Conservation (phyloP, 768 basidiomycete species). For the Leccinum subgranulosum region DNA sequence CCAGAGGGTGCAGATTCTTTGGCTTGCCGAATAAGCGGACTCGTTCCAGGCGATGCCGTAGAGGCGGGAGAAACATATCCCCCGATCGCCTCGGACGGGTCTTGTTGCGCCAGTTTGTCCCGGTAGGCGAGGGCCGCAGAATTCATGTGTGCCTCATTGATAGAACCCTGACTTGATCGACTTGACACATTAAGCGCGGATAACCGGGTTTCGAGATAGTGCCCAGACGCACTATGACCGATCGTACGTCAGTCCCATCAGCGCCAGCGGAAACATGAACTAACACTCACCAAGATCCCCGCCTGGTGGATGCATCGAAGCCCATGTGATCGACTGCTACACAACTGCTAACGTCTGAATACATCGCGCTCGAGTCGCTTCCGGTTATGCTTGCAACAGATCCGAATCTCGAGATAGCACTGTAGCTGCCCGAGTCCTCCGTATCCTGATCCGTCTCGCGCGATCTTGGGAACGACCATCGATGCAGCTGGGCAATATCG, state of each 20-base stretch:
- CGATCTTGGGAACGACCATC: constrained; percentile 42
- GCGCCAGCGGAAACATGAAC: constrained; percentile 17
- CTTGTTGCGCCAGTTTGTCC: constrained; percentile 28
- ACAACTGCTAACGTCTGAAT: constrained; percentile 42
- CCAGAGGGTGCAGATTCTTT: constrained; percentile 22
- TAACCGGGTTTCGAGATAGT: constrained; percentile 27
- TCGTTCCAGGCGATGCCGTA: constrained; percentile 40
- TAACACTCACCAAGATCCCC: constrained; percentile 28
- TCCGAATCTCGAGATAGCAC: constrained; percentile 49
- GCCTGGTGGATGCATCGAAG: constrained; percentile 33
- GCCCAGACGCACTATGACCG: constrained; percentile 28
- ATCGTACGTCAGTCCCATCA: constrained; percentile 19
- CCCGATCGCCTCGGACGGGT: constrained; percentile 16
- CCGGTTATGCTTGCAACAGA: constrained; percentile 60
- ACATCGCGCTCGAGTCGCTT: constrained; percentile 56
- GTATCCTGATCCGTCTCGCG: constrained; percentile 45
- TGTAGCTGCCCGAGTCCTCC: constrained; percentile 52
- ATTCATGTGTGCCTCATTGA: constrained; percentile 28
- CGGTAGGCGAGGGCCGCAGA: constrained; percentile 20
- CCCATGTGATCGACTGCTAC: constrained; percentile 29
- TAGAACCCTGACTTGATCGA: constrained; percentile 32
- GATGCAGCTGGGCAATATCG: constrained; percentile 36
- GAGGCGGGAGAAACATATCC: constrained; percentile 45
- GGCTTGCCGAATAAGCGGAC: constrained; percentile 28
- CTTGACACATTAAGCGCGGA: constrained; percentile 30